These are phyloP conservation scores for Raffaelea albimanens DNA, from an alignment of 2,329 filamentous ascomycete genomes.

Conservation along the genomic window DNA sequence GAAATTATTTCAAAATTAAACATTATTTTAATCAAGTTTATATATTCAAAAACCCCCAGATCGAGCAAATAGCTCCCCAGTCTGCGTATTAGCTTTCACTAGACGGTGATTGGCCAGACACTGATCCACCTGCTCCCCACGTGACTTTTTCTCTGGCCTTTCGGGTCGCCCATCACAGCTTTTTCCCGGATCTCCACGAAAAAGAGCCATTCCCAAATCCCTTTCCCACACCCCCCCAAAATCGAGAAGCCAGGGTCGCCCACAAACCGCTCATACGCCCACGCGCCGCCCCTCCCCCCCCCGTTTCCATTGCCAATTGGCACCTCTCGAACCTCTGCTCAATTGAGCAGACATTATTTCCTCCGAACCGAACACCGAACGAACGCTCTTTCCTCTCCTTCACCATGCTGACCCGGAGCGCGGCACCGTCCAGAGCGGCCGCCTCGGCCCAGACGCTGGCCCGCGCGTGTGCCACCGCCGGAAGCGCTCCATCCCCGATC, in stretches of 20 bases:
- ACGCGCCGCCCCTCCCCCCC: background rate
- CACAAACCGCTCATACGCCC: too few relatives aligned
- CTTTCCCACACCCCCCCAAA: too few relatives aligned
- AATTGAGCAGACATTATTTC: constrained; percentile 1
- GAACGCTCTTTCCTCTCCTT: background rate
- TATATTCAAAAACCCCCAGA: background rate
- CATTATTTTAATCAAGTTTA: background rate
- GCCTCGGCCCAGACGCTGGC: constrained; percentile 30
- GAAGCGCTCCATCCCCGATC: constrained; percentile 14
- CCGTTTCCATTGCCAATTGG: constrained; percentile 4
- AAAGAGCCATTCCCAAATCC: constrained; percentile 2
- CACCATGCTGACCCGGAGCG: constrained; percentile 11
- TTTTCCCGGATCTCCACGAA: constrained; percentile 13
- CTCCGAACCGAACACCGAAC: background rate
- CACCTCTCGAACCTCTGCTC: constrained; percentile 2
- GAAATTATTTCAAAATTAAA: background rate
- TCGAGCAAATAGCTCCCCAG: background rate
- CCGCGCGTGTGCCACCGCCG: too few relatives aligned
- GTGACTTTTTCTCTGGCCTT: constrained; percentile 8
- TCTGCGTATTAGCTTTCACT: constrained; percentile 13
- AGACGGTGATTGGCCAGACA: constrained; percentile 8
- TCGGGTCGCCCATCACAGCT: constrained; percentile 8
- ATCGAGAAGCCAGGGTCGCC: background rate
- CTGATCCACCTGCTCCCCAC: constrained; percentile 2
- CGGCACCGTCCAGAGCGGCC: too few relatives aligned